Evolutionary conservation across 805 yeast genomes (phyloP), one percentile per base, ranked within the genome.

Genomic region (Spathaspora passalidarum): DNA sequence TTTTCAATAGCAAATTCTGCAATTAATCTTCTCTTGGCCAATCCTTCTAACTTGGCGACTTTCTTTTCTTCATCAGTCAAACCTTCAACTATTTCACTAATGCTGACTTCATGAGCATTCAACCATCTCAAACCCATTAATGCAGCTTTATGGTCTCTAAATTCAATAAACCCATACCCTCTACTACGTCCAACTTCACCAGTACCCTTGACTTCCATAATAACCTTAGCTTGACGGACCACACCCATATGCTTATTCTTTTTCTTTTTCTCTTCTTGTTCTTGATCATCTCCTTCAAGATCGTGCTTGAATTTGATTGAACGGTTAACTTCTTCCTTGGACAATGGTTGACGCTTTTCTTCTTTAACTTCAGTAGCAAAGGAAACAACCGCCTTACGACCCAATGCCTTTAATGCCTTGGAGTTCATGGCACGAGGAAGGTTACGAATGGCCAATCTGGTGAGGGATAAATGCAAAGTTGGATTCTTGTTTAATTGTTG

Each of bases 91-190:
- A 89, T 78, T 64, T 91, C 97, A 8, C 76, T 80, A 26, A 65
- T 65, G 0, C 88, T 69, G 5, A 94, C 96, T 59, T 80, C 84
- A 61, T 92, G 97, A 6, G 96, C 96, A 64, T 94, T 94, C 63
- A 94, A 76, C 96, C 97, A 94, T 73, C 99, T 82, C 46, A 94
- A 78, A 2, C 96, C 97, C 97, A 90, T 91, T 54, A 94, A 76
- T 1, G 99, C 98, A 51, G 84, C 64, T 65, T 86, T 86, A 65
- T 94, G 99, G 65, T 91, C 96, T 66, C 90, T 82, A 65, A 77
- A 90, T 68, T 94, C 98, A 38, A 94, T 67, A 75, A 94, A 92
- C 52, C 99, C 99, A 59, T 92, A 94, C 49, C 99, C 99, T 73
- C 97, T 84, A 60, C 94, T 84, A 66, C 99, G 79, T 46, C 99